A percentile compares a stretch with the other conserved stretches of the same genome.
phyloP scores from a whole-genome alignment of 148 eudicot species.

The Salicornia ramosissima region DNA sequence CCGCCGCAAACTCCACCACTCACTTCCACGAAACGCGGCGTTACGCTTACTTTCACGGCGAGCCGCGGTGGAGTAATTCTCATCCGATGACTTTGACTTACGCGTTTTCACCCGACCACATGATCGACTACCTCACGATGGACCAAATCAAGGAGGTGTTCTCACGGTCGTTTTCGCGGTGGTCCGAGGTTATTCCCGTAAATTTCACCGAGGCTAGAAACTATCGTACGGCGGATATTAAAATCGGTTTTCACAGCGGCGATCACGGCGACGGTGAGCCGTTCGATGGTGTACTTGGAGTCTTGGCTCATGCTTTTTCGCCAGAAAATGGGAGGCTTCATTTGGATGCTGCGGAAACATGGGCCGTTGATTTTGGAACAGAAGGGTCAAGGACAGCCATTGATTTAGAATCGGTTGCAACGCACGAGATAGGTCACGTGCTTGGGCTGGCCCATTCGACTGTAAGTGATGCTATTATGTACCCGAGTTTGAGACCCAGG shows the following conservation, averaged over 20 bases:
- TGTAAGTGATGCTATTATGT: conserved; percentile 49
- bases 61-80: conserved; percentile 50
- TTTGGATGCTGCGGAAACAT: conserved; percentile 50
- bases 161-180: conserved; percentile 42
- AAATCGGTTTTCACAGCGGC: conserved; percentile 41
- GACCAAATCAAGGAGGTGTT: conserved; percentile 40
- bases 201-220: conserved; percentile 30
- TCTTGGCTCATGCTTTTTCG: conserved; percentile 51
- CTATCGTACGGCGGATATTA: conserved; percentile 38
- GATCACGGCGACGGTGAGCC: conserved; percentile 72
- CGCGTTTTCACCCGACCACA: conserved; percentile 34
- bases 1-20: not conserved
- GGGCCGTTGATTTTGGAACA: conserved; percentile 46
- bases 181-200: conserved; percentile 53
- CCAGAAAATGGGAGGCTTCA: conserved; percentile 55
- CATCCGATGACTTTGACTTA: conserved; percentile 43
- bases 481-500: conserved; percentile 50
- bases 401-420: conserved; percentile 58
- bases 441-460: conserved; percentile 57
- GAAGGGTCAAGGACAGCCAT: conserved; percentile 37
- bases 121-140: too few relatives aligned
- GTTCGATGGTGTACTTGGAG: conserved; percentile 57
- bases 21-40: conserved; percentile 31
- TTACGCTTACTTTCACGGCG: conserved; percentile 44
- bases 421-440: conserved; percentile 67